phyloP scores from a whole-genome alignment of 2,329 filamentous ascomycete genomes.

The Cercospora nicotianae region DNA sequence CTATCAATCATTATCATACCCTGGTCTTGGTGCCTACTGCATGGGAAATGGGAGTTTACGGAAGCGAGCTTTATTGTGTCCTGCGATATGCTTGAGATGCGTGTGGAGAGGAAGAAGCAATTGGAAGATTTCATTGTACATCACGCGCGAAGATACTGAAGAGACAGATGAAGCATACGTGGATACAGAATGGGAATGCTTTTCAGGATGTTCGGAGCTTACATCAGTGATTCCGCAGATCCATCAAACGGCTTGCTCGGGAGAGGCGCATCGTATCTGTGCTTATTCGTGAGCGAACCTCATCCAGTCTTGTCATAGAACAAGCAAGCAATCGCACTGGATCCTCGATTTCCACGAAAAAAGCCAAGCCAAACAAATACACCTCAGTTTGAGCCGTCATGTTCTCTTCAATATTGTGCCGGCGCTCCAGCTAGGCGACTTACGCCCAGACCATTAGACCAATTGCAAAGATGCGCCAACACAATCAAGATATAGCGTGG shows the following conservation, averaged over 20 bases:
- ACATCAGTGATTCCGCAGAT: not conserved
- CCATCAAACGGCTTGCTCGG: not conserved
- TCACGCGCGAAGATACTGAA: not conserved
- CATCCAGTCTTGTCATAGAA: too few relatives aligned
- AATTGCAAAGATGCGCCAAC: not conserved
- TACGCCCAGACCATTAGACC: not conserved
- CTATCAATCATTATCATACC: not conserved
- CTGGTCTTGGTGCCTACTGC: constrained; percentile 1
- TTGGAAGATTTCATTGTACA: not conserved
- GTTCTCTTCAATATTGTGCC: not conserved
- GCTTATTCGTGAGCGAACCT: too few relatives aligned
- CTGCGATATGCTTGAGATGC: not conserved
- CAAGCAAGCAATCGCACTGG: too few relatives aligned
- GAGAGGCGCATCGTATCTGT: too few relatives aligned
- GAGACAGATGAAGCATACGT: not conserved
- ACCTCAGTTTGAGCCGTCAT: too few relatives aligned
- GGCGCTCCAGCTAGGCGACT: not conserved
- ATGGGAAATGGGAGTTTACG: not conserved
- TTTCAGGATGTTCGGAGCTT: not conserved
- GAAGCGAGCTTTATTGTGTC: not conserved
- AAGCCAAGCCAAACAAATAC: too few relatives aligned
- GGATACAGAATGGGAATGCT: not conserved
- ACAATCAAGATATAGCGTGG: not conserved
- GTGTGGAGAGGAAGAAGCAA: not conserved
- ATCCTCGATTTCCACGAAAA: too few relatives aligned